phyloP scores from a whole-genome alignment of 2,329 filamentous ascomycete genomes.

The Cadophora luteo-olivacea region DNA sequence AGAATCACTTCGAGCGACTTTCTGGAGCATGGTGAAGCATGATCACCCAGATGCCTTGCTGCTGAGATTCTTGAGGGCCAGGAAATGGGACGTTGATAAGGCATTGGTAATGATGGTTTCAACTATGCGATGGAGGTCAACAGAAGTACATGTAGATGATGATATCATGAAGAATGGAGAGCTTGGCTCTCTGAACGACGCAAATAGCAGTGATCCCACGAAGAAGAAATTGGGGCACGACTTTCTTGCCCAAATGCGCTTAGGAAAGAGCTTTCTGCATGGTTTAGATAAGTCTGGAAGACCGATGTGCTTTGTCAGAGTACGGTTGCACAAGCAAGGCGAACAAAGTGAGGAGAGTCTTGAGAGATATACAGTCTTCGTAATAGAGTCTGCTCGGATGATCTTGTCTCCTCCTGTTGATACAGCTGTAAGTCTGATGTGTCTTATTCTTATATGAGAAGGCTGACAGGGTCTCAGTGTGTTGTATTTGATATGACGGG shows the following conservation, averaged over 20 bases:
- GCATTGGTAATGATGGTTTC: slow-evolving; percentile 93
- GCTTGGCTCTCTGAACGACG: slow-evolving; percentile 65
- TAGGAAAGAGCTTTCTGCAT: slow-evolving; percentile 94
- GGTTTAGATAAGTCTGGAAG: slow-evolving; percentile 83
- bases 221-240: slow-evolving; percentile 73
- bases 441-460: neutral
- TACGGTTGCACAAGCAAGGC: slow-evolving; percentile 79
- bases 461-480: slow-evolving; percentile 59
- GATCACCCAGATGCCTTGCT: slow-evolving; percentile 89
- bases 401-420: slow-evolving; percentile 81
- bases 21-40: slow-evolving; percentile 95
- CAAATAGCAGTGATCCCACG: slow-evolving; percentile 60
- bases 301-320: slow-evolving; percentile 86
- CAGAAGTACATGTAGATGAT: slow-evolving; percentile 86
- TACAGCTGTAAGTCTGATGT: slow-evolving; percentile 76
- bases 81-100: slow-evolving; percentile 95
- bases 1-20: slow-evolving; percentile 77
- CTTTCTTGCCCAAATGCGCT: slow-evolving; percentile 81
- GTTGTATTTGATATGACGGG: slow-evolving; percentile 96
- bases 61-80: slow-evolving; percentile 83
- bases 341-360: slow-evolving; percentile 84
- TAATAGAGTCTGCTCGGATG: slow-evolving; percentile 93
- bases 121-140: slow-evolving; percentile 88
- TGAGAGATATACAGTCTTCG: slow-evolving; percentile 89
- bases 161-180: slow-evolving; percentile 85